Percentiles rank a stretch among this genome's conserved stretches.
Conservation (phyloP, 2,329 filamentous ascomycete genomes). For the Boeremia lycopersici region DNA sequence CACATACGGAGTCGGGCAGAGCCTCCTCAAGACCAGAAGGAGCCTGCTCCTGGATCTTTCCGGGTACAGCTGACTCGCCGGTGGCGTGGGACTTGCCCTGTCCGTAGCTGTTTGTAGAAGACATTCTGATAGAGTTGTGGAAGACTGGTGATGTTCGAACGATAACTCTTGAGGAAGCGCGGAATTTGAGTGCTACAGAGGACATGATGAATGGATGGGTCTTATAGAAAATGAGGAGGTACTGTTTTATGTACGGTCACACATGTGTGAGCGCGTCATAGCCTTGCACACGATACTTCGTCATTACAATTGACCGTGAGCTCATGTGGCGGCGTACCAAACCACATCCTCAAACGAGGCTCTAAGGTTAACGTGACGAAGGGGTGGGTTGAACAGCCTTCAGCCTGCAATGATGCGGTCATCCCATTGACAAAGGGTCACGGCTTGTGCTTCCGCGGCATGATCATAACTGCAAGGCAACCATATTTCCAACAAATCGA, state of each 20-base stretch:
- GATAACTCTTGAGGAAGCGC: slow-evolving; percentile 25
- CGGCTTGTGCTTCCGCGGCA: background rate
- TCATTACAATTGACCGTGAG: slow-evolving; percentile 7
- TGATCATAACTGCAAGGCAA: background rate
- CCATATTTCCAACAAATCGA: background rate
- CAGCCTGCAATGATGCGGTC: slow-evolving; percentile 17
- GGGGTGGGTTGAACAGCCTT: slow-evolving; percentile 2
- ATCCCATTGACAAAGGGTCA: slow-evolving; percentile 1
- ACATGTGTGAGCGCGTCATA: slow-evolving; percentile 4
- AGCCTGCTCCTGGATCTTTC: slow-evolving; percentile 48
- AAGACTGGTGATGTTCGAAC: slow-evolving; percentile 21
- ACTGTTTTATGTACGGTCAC: slow-evolving; percentile 13
- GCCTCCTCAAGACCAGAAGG: slow-evolving; percentile 48
- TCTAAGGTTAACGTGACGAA: slow-evolving; percentile 3
- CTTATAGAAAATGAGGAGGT: slow-evolving; percentile 8
- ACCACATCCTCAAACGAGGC: background rate
- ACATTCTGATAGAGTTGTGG: slow-evolving; percentile 30
- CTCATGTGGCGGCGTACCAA: slow-evolving; percentile 10
- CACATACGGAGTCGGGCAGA: slow-evolving; percentile 45
- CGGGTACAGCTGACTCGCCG: slow-evolving; percentile 49
- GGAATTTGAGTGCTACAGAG: slow-evolving; percentile 26
- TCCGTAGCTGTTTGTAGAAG: slow-evolving; percentile 43
- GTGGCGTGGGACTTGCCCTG: slow-evolving; percentile 52
- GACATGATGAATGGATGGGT: slow-evolving; percentile 23
- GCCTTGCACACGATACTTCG: background rate